phyloP scores from a whole-genome alignment of 495 filamentous ascomycete species.

The Penicillium roqueforti region DNA sequence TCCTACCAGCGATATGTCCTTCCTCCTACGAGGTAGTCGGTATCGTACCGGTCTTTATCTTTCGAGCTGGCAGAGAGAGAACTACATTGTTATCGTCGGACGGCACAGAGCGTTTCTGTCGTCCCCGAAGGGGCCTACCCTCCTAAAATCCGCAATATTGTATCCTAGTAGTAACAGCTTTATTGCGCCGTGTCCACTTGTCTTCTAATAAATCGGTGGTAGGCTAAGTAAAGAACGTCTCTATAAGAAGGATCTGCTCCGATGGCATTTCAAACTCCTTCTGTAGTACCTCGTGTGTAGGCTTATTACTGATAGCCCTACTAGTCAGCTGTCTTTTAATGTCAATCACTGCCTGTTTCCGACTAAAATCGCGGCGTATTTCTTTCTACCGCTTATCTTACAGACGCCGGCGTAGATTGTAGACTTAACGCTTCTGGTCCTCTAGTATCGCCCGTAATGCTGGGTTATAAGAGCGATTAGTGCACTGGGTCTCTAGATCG shows the following conservation, averaged over 20 bases:
- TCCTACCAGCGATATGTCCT: conserved; percentile 9
- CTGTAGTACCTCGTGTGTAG: conserved; percentile 15
- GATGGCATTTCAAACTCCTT: conserved; percentile 20
- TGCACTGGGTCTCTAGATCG: conserved; percentile 9
- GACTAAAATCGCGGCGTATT: conserved; percentile 16
- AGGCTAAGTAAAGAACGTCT: conserved; percentile 27
- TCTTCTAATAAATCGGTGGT: conserved; percentile 23
- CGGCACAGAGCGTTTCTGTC: conserved; percentile 22
- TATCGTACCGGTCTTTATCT: conserved; percentile 11
- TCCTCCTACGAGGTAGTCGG: conserved; percentile 10
- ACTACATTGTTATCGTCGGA: conserved; percentile 10
- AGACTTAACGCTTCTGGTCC: conserved; percentile 17
- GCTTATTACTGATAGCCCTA: conserved; percentile 15
- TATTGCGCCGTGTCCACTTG: conserved; percentile 23
- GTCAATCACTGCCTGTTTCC: conserved; percentile 23
- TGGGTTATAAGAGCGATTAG: conserved; percentile 10
- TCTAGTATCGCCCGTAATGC: conserved; percentile 11
- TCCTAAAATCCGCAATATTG: conserved; percentile 23
- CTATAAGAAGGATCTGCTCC: conserved; percentile 22
- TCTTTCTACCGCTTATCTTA: conserved; percentile 18
- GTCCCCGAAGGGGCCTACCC: conserved; percentile 22
- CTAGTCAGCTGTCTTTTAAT: conserved; percentile 23
- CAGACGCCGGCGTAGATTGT: conserved; percentile 14
- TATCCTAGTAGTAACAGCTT: conserved; percentile 16
- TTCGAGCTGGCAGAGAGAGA: conserved; percentile 15